These are phyloP conservation scores for Lecanicillium sp. DNA, from an alignment of 2,329 filamentous ascomycete genomes.

Conservation along the genomic window DNA sequence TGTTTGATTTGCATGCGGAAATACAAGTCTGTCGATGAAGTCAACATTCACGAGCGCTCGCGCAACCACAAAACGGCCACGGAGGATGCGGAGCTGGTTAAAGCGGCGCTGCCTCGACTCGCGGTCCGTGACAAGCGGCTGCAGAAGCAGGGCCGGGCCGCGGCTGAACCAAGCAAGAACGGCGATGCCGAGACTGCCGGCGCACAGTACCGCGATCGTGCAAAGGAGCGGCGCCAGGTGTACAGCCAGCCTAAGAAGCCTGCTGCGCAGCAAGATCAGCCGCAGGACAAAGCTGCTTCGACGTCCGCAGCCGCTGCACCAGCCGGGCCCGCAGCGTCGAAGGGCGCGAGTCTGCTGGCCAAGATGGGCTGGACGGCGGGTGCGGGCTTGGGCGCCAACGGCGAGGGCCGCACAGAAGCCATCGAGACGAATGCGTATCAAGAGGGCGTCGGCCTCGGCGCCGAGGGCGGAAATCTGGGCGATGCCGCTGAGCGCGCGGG, in stretches of 20 bases:
- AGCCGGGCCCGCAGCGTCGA: conserved; percentile 38
- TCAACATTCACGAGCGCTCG: conserved; percentile 37
- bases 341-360: conserved; percentile 60
- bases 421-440: conserved; percentile 60
- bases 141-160: conserved; percentile 24
- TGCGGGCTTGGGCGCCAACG: conserved; percentile 57
- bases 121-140: conserved; percentile 33
- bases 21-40: conserved; percentile 38
- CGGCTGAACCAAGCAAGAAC: conserved; percentile 20
- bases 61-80: conserved; percentile 36
- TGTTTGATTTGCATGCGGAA: conserved; percentile 42
- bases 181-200: conserved; percentile 17
- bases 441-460: conserved; percentile 63
- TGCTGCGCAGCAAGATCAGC: conserved; percentile 19
- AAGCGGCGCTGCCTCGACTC: conserved; percentile 39
- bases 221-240: conserved; percentile 58
- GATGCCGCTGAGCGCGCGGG: conserved; percentile 61
- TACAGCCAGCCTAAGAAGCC: conserved; percentile 57
- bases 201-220: conserved; percentile 57
- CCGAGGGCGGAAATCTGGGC: conserved; percentile 62
- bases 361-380: conserved; percentile 70
- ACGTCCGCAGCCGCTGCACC: conserved; percentile 25
- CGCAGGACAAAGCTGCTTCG: conserved; percentile 5
- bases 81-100: conserved; percentile 38
- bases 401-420: conserved; percentile 56